Conservation (phyloP, 805 yeast species). For the Metschnikowia proteae region DNA sequence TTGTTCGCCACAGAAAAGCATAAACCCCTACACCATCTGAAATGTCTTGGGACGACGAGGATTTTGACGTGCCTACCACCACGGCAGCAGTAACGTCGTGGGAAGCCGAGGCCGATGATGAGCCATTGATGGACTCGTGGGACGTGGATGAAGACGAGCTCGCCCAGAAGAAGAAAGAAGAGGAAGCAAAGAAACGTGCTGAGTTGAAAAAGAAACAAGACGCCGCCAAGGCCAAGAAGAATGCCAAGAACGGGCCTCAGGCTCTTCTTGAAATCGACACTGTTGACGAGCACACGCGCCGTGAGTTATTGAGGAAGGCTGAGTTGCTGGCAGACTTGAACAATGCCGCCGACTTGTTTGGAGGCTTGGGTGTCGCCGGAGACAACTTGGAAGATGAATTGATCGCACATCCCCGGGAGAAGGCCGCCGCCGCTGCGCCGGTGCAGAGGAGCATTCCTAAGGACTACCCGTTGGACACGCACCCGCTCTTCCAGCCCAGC, state of each 20-base stretch:
- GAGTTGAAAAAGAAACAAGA: slow-evolving; percentile 41
- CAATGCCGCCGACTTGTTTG: slow-evolving; percentile 90
- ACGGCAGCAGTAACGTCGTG: slow-evolving; percentile 58
- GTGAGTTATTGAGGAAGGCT: slow-evolving; percentile 70
- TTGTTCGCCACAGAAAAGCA: neutral
- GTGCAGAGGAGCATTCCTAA: slow-evolving; percentile 40
- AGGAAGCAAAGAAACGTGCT: slow-evolving; percentile 42
- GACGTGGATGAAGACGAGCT: slow-evolving; percentile 77
- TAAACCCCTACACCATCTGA: neutral
- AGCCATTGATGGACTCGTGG: slow-evolving; percentile 81
- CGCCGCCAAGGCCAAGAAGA: slow-evolving; percentile 48
- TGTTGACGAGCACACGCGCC: slow-evolving; percentile 70
- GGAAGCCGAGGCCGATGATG: slow-evolving; percentile 82
- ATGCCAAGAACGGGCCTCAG: slow-evolving; percentile 35
- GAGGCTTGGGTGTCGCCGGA: slow-evolving; percentile 55
- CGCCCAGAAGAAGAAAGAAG: slow-evolving; percentile 43
- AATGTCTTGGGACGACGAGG: slow-evolving; percentile 83
- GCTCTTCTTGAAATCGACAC: slow-evolving; percentile 56
- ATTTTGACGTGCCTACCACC: slow-evolving; percentile 63
- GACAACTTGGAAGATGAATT: slow-evolving; percentile 32
- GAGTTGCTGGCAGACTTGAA: slow-evolving; percentile 83
- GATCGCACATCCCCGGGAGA: slow-evolving; percentile 52
- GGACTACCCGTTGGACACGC: slow-evolving; percentile 61
- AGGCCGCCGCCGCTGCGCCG: slow-evolving; percentile 31
- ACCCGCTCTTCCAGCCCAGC: slow-evolving; percentile 82